Percentiles rank a stretch among this genome's conserved stretches.
These are phyloP conservation scores for Rhodosporidiobolus odoratus DNA, from an alignment of 768 basidiomycete genomes.

Conservation along the genomic window DNA sequence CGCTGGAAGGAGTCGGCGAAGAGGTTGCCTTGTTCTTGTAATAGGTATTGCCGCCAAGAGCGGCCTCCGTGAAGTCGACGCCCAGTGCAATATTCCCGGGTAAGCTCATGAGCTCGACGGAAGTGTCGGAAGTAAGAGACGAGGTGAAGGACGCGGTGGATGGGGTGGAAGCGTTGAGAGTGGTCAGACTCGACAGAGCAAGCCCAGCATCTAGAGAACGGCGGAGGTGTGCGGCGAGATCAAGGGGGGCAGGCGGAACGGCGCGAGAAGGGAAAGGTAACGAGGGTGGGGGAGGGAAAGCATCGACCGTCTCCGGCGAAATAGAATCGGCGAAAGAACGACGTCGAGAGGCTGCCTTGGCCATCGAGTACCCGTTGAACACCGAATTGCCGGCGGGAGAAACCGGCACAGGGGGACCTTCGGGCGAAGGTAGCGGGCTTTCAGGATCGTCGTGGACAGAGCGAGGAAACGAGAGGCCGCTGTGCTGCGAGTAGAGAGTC, in stretches of 20 bases:
- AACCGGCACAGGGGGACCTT: too few species aligned
- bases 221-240: neutral
- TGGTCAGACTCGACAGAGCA: neutral
- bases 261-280: neutral
- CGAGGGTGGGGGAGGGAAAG: neutral
- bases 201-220: neutral
- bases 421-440: neutral
- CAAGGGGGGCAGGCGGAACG: neutral
- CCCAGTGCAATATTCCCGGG: neutral
- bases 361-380: neutral
- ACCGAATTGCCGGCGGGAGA: neutral
- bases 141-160: neutral
- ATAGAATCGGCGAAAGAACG: neutral
- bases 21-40: too few species aligned
- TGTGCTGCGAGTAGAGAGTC: constrained; percentile 3
- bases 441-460: neutral
- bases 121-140: neutral
- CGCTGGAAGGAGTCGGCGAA: neutral
- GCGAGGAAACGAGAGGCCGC: constrained; percentile 6
- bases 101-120: neutral
- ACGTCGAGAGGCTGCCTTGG: neutral
- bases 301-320: constrained; percentile 1
- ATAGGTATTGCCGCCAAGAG: too few species aligned
- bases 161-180: neutral
- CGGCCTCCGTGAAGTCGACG: neutral